phyloP scores from a whole-genome alignment of 2,329 filamentous ascomycete species.

The Verticillium zaregamsianum region DNA sequence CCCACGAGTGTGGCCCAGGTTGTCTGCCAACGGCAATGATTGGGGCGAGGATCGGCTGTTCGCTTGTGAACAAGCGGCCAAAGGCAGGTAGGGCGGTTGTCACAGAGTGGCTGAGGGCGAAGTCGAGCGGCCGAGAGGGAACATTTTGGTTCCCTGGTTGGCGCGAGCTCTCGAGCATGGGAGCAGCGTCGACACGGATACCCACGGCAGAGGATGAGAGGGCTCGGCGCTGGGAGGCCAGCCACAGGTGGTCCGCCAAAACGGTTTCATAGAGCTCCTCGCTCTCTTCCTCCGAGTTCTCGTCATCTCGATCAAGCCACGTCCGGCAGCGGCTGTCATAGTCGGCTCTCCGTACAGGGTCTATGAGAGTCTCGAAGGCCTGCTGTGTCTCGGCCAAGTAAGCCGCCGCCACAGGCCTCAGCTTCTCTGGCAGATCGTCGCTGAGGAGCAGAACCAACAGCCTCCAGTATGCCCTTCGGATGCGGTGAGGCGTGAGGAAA shows the following conservation, averaged over 20 bases:
- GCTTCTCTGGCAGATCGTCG: constrained; percentile 30
- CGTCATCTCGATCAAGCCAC: constrained; percentile 14
- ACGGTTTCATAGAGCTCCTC: constrained; percentile 15
- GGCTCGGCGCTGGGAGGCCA: constrained; percentile 16
- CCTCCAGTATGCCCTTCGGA: constrained; percentile 40
- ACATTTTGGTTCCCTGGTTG: constrained; percentile 1
- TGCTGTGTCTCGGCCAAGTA: constrained; percentile 37
- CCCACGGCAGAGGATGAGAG: constrained; percentile 32
- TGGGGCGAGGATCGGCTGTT: too few relatives aligned
- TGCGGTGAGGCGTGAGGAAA: constrained; percentile 25
- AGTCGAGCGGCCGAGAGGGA: constrained; percentile 28
- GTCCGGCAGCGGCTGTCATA: constrained; percentile 30
- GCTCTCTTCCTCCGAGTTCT: constrained; percentile 14
- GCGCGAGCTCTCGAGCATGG: constrained; percentile 11
- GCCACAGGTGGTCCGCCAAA: constrained; percentile 16
- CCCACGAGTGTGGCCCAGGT: neutral
- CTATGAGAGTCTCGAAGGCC: constrained; percentile 44
- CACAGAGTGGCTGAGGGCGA: constrained; percentile 32
- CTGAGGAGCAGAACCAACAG: constrained; percentile 40
- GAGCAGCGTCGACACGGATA: constrained; percentile 27
- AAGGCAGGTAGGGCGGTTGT: constrained; percentile 26
- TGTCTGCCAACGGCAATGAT: neutral
- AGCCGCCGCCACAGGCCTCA: constrained; percentile 31
- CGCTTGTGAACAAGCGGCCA: neutral
- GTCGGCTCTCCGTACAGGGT: constrained; percentile 33